Base-by-base conservation (phyloP, 1,284 basidiomycete genomes). In the Pseudozyma hubeiensis region DNA sequence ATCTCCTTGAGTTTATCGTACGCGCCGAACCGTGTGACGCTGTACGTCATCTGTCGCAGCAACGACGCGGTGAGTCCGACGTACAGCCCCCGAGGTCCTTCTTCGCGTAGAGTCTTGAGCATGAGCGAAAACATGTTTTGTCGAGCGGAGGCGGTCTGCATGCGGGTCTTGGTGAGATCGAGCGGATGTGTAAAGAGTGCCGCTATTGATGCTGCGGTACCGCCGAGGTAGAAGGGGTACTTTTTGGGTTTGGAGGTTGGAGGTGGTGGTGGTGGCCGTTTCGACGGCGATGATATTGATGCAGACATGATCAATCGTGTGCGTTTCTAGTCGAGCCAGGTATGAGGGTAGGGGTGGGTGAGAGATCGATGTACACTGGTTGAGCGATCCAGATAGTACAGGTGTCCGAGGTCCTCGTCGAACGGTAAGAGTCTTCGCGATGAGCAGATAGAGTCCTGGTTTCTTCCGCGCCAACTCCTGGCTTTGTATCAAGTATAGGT, bases 101-200 rank as follows among this genome's bases (percentile, higher is more conserved):
- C 73, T 11, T 53, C 45, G 49, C 60, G 46, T 14, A 77, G 56
- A 6, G 83, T 82, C 37, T 43, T 50, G 41, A 76, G 44, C 37
- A 84, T 64, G 30, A 78, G 57, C 5, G 60, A 43, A 11, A 75
- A 48, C 64, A 80, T 80, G 40, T 58, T 58, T 43, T 77, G 75
- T 35, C 79, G 79, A 9, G 74, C 53, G 0, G 63, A 59, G 9
- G 79, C 77, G 5, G 84, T 85, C 52, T 85, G 84, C 83, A 85
- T 84, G 13, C 84, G 80, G 44, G 84, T 84, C 63, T 83, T 84
- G 43, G 75, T 68, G 5, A 84, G 66, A 50, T 85, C 85, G 39
- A 85, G 78, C 1, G 85, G 85, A 53, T 85, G 85, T 5, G 84
- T 85, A 53, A 74, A 80, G 41, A 67, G 68, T 10, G 83, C 81